Base-by-base conservation (phyloP, 495 filamentous ascomycete genomes). In the Bathelium albidoporum region DNA sequence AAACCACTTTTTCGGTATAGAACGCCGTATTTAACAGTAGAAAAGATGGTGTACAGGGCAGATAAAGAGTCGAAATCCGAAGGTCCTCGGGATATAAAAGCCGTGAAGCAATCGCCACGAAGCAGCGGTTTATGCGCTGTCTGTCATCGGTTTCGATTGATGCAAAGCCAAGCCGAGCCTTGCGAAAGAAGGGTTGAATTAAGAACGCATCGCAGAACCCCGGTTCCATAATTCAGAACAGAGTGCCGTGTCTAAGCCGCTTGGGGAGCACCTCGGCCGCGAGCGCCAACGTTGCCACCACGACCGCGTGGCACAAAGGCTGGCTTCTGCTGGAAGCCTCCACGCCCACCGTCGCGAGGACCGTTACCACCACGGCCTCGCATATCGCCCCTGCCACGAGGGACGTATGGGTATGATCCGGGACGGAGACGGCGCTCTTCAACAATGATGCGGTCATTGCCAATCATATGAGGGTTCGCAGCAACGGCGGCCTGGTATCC, bases 391-490 rank as follows among this genome's bases (percentile, higher is more conserved):
- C 85, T 89, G 73, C 84, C 83, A 45, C 73, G 72, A 4, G 49
- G 63, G 24, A 59, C 58, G 65, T 52, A 71, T 11, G 67, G 65
- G 62, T 83, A 82, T 67, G 82, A 84, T 65, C 77, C 82, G 32
- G 86, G 77, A 72, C 89, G 89, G 59, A 87, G 81, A 62, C 90
- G 89, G 67, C 94, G 92, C 74, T 92, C 89, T 74, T 97, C 95
- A 32, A 98, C 89, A 62, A 80, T 76, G 68, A 98, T 84, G 68
- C 84, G 85, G 75, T 95, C 88, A 71, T 83, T 86, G 61, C 84
- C 88, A 60, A 98, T 83, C 55, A 82, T 81, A 77, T 94, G 91
- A 11, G 95, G 92, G 78, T 94, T 97, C 63, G 85, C 89, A 62
- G 82, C 82, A 43, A 90, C 81, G 28, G 94, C 94, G 64, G 89